Evolutionary conservation across 2,329 filamentous ascomycete genomes (phyloP).

Genomic region (Fusarium sp.): DNA sequence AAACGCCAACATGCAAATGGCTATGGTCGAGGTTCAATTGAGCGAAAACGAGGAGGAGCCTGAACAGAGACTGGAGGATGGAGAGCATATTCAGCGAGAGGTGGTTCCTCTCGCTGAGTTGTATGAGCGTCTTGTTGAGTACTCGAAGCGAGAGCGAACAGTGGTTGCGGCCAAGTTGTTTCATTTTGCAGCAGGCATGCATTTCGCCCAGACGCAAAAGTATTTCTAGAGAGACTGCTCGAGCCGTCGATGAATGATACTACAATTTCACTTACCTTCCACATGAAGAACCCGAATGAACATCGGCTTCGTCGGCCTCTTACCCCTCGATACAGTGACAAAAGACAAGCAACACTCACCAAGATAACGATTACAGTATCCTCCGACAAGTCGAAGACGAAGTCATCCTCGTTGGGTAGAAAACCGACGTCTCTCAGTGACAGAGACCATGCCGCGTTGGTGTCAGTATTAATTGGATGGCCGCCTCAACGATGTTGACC

Average conservation of each 20-base stretch:
- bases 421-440: too few species aligned
- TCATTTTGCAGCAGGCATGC: slow-evolving; percentile 46
- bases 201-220: slow-evolving; percentile 46
- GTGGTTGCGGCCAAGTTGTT: slow-evolving; percentile 45
- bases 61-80: slow-evolving; percentile 43
- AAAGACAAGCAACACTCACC: background rate
- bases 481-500: too few species aligned
- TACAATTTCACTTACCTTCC: background rate
- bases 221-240: slow-evolving; percentile 32
- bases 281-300: background rate
- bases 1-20: slow-evolving; percentile 46
- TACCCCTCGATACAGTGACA: background rate
- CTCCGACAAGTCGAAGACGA: too few species aligned
- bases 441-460: too few species aligned
- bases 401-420: too few species aligned
- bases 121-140: slow-evolving; percentile 43
- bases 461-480: too few species aligned
- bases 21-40: slow-evolving; percentile 44
- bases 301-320: background rate
- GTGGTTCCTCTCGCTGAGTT: slow-evolving; percentile 41
- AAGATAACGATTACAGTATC: background rate
- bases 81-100: slow-evolving; percentile 43
- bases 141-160: slow-evolving; percentile 42
- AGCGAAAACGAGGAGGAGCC: slow-evolving; percentile 37
- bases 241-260: background rate